Evolutionary conservation across 2,329 filamentous ascomycete genomes (phyloP).

Genomic region (Xylariaceae sp.): DNA sequence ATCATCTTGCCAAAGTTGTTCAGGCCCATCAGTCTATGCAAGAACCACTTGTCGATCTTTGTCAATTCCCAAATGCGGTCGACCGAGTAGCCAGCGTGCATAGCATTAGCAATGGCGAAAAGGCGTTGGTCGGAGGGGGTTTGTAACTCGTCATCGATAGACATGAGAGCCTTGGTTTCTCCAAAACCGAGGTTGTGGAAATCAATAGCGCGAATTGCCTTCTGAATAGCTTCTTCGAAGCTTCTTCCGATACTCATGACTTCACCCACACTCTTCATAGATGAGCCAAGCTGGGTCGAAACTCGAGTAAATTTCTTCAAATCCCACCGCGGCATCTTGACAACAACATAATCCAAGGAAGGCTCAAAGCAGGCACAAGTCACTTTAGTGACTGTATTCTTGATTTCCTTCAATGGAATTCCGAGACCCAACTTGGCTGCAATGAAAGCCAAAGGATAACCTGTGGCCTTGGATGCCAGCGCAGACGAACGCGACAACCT

Average conservation of each 20-base stretch:
- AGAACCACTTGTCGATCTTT: slow-evolving; percentile 98
- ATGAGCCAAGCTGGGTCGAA: slow-evolving; percentile 90
- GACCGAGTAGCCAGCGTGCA: slow-evolving; percentile 88
- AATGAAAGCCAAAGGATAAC: slow-evolving; percentile 93
- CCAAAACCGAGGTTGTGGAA: slow-evolving; percentile 94
- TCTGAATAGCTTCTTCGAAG: slow-evolving; percentile 98
- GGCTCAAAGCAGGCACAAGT: slow-evolving; percentile 98
- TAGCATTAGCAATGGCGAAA: slow-evolving; percentile 96
- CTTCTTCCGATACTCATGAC: slow-evolving; percentile 97
- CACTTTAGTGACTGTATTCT: slow-evolving; percentile 90
- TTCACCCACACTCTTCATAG: slow-evolving; percentile 99
- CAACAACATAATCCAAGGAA: slow-evolving; percentile 94
- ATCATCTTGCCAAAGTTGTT: slow-evolving; percentile 84
- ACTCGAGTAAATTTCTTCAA: slow-evolving; percentile 98
- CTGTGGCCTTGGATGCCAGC: slow-evolving; percentile 92
- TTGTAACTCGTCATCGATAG: slow-evolving; percentile 91
- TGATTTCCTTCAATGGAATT: slow-evolving; percentile 93
- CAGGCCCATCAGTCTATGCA: slow-evolving; percentile 84
- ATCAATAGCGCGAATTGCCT: slow-evolving; percentile 93
- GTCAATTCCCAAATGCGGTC: slow-evolving; percentile 98
- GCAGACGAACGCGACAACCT: slow-evolving; percentile 93
- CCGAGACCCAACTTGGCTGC: slow-evolving; percentile 93
- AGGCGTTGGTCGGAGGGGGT: slow-evolving; percentile 96
- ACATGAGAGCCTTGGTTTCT: slow-evolving; percentile 87
- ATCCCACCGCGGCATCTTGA: slow-evolving; percentile 99